Percentiles rank a stretch among this genome's conserved stretches.
phyloP scores from a whole-genome alignment of 2,329 filamentous ascomycete genomes.

The Sclerotinia glacialis region DNA sequence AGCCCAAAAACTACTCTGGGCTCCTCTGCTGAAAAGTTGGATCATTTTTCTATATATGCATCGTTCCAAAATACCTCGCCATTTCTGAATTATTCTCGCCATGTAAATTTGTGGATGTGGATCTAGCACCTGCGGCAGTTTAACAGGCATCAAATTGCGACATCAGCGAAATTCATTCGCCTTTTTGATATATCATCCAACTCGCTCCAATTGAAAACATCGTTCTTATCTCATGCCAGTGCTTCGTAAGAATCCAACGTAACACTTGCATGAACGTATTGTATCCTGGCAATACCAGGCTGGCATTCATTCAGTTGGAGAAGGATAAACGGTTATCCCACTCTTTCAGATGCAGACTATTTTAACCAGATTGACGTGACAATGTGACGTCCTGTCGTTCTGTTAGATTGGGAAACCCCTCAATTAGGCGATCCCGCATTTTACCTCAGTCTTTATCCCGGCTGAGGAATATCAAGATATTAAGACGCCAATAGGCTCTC shows the following conservation, averaged over 20 bases:
- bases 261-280: not conserved
- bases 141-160: not conserved
- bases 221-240: not conserved
- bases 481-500: not conserved
- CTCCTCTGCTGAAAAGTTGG: not conserved
- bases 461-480: not conserved
- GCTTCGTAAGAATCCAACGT: not conserved
- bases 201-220: not conserved
- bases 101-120: not conserved
- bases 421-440: not conserved
- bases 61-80: not conserved
- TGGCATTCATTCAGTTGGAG: not conserved
- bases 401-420: not conserved
- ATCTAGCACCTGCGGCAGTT: not conserved
- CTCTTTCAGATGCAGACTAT: not conserved
- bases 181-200: not conserved
- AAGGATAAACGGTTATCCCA: conserved; percentile 1
- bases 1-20: not conserved
- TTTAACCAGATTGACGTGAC: conserved; percentile 13
- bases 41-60: not conserved
- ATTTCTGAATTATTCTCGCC: not conserved
- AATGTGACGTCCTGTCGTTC: conserved; percentile 1
- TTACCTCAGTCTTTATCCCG: not conserved
- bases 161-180: not conserved
- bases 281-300: no score